Conservation (phyloP, 2,329 filamentous ascomycete species). For the Orbilia blumenaviensis region DNA sequence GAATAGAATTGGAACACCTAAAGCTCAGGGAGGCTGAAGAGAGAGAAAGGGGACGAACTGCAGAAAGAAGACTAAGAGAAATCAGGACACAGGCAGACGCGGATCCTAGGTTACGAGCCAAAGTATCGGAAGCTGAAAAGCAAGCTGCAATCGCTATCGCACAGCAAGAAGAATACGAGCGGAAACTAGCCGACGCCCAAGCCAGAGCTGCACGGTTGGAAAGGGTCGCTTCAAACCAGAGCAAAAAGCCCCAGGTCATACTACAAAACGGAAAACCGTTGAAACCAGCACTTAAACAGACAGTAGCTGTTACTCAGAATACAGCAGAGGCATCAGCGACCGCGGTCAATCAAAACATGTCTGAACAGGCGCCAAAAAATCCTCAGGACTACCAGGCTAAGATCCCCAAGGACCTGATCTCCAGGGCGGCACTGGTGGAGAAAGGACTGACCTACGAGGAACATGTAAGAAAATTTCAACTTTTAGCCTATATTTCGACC, state of each 20-base stretch:
- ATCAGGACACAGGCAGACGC: constrained; percentile 52
- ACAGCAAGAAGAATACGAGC: constrained; percentile 47
- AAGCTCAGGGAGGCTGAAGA: constrained; percentile 47
- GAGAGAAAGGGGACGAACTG: constrained; percentile 48
- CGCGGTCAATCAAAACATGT: constrained; percentile 51
- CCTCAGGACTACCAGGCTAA: constrained; percentile 53
- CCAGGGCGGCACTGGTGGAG: constrained; percentile 47
- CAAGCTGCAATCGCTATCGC: constrained; percentile 53
- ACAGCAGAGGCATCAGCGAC: constrained; percentile 32
- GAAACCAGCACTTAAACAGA: constrained; percentile 50
- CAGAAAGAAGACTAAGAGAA: constrained; percentile 54
- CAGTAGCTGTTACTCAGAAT: constrained; percentile 43
- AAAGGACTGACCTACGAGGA: constrained; percentile 51
- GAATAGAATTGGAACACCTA: constrained; percentile 45
- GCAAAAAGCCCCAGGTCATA: constrained; percentile 50
- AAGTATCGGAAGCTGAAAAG: constrained; percentile 53
- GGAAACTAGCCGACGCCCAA: constrained; percentile 44
- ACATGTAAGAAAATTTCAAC: constrained; percentile 32
- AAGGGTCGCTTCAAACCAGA: constrained; percentile 20
- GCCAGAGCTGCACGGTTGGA: constrained; percentile 48
- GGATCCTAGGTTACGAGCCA: constrained; percentile 45
- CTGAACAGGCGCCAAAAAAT: constrained; percentile 50
- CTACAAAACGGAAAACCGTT: constrained; percentile 51
- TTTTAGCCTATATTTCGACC: not conserved
- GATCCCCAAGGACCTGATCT: constrained; percentile 51